Evolutionary conservation across 2,329 filamentous ascomycete species (phyloP).

Genomic region (Aspergillus tubingensis): DNA sequence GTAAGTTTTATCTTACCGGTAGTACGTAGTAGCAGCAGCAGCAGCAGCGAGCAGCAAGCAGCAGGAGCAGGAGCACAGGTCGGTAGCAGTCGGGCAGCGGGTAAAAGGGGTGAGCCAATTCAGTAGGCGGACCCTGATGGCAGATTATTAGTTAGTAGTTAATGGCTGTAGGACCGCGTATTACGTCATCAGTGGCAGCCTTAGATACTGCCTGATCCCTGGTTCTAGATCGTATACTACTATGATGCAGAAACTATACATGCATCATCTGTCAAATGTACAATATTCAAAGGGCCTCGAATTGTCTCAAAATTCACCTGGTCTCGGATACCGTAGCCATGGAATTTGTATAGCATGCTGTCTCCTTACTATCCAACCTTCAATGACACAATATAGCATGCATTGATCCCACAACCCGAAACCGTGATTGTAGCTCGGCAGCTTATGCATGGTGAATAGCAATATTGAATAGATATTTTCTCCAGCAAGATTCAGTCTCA

Average conservation of each 20-base stretch:
- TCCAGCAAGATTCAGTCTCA: not conserved
- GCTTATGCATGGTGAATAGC: not conserved
- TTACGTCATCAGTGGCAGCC: not conserved
- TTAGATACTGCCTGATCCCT: no score
- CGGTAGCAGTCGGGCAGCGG: slow-evolving; percentile 1
- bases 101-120: not conserved
- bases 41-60: not conserved
- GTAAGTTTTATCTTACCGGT: slow-evolving; percentile 23
- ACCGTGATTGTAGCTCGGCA: not conserved
- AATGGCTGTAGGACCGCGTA: no score
- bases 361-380: no score
- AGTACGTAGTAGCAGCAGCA: slow-evolving; percentile 23
- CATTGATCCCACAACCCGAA: no score
- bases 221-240: not conserved
- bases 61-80: slow-evolving; percentile 2
- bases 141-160: not conserved
- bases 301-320: no score
- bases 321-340: no score
- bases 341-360: no score
- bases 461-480: no score
- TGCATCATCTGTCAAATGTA: no score
- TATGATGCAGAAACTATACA: not conserved
- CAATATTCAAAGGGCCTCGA: no score
- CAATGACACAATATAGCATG: no score
- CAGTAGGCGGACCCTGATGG: not conserved